phyloP scores from a whole-genome alignment of 2,329 filamentous ascomycete genomes.

The Fusarium liriodendri region DNA sequence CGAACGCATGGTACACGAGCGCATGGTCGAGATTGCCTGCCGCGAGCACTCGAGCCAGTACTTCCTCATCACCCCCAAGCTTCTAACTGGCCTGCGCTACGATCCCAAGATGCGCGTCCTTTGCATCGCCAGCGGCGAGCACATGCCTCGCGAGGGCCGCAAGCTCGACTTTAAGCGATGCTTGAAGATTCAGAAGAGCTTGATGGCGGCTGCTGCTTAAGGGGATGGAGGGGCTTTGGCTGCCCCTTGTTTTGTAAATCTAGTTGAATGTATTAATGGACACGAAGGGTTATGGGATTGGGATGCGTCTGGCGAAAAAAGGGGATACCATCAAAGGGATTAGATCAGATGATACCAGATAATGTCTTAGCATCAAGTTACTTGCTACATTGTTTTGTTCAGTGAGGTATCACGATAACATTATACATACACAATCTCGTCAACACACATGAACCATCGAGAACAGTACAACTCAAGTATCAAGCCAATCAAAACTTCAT shows the following conservation, averaged over 20 bases:
- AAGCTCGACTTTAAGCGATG: slow-evolving; percentile 63
- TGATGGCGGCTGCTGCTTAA: slow-evolving; percentile 50
- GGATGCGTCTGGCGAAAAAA: slow-evolving; percentile 15
- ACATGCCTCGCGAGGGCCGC: slow-evolving; percentile 67
- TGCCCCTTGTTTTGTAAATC: background rate
- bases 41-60: slow-evolving; percentile 84
- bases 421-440: background rate
- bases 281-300: background rate
- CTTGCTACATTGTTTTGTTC: slow-evolving; percentile 5
- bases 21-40: slow-evolving; percentile 98
- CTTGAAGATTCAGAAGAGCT: slow-evolving; percentile 55
- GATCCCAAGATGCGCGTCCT: slow-evolving; percentile 92
- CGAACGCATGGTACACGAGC: slow-evolving; percentile 96
- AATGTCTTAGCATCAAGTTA: background rate
- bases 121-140: slow-evolving; percentile 91
- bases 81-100: slow-evolving; percentile 87
- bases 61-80: slow-evolving; percentile 97
- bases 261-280: background rate
- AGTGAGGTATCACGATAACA: background rate
- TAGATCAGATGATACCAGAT: slow-evolving; percentile 2
- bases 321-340: slow-evolving; percentile 9
- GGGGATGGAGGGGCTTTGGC: background rate
- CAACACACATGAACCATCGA: background rate
- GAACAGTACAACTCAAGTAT: background rate
- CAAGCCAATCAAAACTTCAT: slow-evolving; percentile 40